Evolutionary conservation across 768 basidiomycete genomes (phyloP).

Genomic region (Termitomyces bulborhizus): DNA sequence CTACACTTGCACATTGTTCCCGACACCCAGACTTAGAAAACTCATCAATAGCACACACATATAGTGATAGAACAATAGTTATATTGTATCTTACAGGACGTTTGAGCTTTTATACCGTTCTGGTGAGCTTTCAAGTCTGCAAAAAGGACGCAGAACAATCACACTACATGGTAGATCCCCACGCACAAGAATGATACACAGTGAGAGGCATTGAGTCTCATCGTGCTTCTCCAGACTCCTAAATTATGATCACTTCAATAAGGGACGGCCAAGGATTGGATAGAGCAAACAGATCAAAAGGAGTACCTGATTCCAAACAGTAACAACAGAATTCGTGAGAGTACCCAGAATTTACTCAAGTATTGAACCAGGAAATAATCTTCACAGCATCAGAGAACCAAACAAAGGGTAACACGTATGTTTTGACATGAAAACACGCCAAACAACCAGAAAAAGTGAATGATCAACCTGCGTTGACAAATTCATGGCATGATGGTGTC

Average conservation of each 20-base stretch:
- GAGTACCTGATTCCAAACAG: background rate
- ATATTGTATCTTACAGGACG: too few relatives aligned
- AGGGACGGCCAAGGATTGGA: conserved; percentile 8
- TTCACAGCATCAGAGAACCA: background rate
- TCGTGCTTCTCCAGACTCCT: background rate
- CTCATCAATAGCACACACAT: too few relatives aligned
- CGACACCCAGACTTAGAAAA: too few relatives aligned
- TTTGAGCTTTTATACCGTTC: conserved; percentile 6
- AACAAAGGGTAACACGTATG: background rate
- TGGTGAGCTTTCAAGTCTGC: background rate
- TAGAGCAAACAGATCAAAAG: background rate
- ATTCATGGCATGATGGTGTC: background rate
- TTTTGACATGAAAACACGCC: background rate
- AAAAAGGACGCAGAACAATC: conserved; percentile 8
- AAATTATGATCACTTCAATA: conserved; percentile 3
- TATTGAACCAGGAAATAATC: background rate
- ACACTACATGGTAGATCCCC: background rate
- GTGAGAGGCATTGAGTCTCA: conserved; percentile 1
- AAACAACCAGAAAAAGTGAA: background rate
- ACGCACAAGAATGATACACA: background rate
- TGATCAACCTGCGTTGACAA: background rate
- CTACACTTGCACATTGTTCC: too few relatives aligned
- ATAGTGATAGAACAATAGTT: too few relatives aligned
- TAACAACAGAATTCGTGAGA: conserved; percentile 6
- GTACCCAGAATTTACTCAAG: background rate